Conservation (phyloP, 1,139 yeast genomes). For the Kazachstania sp. region DNA sequence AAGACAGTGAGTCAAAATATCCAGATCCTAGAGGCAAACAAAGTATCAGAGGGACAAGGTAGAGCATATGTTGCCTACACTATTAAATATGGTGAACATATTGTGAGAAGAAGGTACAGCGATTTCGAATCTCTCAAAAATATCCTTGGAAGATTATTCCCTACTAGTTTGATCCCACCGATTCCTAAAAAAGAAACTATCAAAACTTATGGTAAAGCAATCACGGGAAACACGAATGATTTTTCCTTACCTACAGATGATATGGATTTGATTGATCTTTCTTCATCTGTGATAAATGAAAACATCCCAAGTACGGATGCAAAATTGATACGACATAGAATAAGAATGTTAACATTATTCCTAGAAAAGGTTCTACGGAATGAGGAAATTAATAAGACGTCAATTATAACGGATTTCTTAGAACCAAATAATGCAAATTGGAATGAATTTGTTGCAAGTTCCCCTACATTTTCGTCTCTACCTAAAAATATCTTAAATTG, state of each 20-base stretch:
- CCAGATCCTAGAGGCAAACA: slow-evolving; percentile 67
- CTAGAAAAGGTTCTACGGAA: slow-evolving; percentile 23
- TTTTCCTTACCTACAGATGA: slow-evolving; percentile 27
- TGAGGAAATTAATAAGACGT: slow-evolving; percentile 39
- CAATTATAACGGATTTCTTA: slow-evolving; percentile 64
- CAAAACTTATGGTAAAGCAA: slow-evolving; percentile 27
- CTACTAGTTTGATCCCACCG: slow-evolving; percentile 81
- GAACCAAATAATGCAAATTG: slow-evolving; percentile 75
- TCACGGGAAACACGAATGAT: slow-evolving; percentile 23
- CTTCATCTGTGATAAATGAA: slow-evolving; percentile 26
- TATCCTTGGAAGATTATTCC: slow-evolving; percentile 63
- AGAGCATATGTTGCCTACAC: slow-evolving; percentile 75
- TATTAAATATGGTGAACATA: slow-evolving; percentile 49
- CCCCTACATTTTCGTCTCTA: slow-evolving; percentile 50
- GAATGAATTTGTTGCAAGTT: slow-evolving; percentile 42
- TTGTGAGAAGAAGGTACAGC: slow-evolving; percentile 76
- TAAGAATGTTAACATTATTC: slow-evolving; percentile 27
- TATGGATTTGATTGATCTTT: slow-evolving; percentile 24
- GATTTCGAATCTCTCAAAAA: slow-evolving; percentile 81
- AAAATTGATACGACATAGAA: slow-evolving; percentile 30
- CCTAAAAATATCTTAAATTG: slow-evolving; percentile 49
- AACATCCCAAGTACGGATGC: slow-evolving; percentile 27
- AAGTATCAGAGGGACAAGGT: slow-evolving; percentile 66
- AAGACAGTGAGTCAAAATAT: slow-evolving; percentile 6
- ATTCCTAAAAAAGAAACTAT: slow-evolving; percentile 79